These are phyloP conservation scores for Citrus cavaleriei DNA, from an alignment of 345 rosid species.

Conservation along the genomic window DNA sequence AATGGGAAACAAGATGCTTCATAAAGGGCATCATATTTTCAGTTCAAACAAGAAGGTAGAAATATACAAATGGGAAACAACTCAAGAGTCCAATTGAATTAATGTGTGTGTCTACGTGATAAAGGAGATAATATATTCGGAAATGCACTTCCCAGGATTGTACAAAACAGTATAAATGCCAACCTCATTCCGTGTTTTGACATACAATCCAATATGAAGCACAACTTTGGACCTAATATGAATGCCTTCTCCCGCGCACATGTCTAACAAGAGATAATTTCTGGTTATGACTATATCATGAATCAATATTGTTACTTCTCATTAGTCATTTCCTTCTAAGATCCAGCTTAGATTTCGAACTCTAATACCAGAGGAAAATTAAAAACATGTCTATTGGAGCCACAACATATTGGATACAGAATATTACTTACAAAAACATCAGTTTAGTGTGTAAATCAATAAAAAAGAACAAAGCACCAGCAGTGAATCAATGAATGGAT, in stretches of 20 bases:
- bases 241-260: too few species aligned
- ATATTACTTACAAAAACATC: not conserved
- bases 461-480: not conserved
- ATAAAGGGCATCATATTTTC: not conserved
- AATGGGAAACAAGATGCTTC: not conserved
- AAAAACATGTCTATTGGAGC: not conserved
- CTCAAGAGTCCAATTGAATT: not conserved
- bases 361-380: not conserved
- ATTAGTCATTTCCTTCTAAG: not conserved
- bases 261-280: not conserved
- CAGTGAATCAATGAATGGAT: not conserved
- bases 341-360: not conserved
- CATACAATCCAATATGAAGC: not conserved
- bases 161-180: not conserved
- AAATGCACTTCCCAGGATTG: too few species aligned
- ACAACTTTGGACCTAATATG: not conserved
- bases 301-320: not conserved
- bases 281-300: not conserved
- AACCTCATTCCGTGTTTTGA: not conserved
- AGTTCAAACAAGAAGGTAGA: not conserved
- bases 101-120: not conserved
- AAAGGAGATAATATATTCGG: not conserved
- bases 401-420: not conserved
- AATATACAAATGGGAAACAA: not conserved
- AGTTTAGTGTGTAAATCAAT: not conserved